phyloP scores from a whole-genome alignment of 2,329 filamentous ascomycete species.

The Alternaria solani region DNA sequence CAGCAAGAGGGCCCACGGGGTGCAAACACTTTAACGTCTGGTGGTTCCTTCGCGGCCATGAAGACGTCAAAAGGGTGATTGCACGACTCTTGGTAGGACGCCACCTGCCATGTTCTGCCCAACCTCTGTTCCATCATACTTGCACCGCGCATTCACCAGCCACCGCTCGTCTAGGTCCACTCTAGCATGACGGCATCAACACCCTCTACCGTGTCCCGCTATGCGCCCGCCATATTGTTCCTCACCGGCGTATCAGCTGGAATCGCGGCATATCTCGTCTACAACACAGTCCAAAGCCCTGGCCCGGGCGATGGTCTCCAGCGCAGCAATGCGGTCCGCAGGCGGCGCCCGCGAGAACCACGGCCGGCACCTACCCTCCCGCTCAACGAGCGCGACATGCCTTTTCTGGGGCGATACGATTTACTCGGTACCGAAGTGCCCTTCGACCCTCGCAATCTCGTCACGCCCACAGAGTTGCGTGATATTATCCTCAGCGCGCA shows the following conservation, averaged over 20 bases:
- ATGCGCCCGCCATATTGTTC: conserved; percentile 61
- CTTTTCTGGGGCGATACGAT: conserved; percentile 36
- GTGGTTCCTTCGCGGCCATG: conserved; percentile 10
- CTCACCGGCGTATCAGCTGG: conserved; percentile 65
- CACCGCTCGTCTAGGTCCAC: neutral
- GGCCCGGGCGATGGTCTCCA: conserved; percentile 56
- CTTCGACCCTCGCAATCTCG: conserved; percentile 35
- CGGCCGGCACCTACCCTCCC: conserved; percentile 23
- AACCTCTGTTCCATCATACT: conserved; percentile 5
- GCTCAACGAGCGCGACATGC: conserved; percentile 30
- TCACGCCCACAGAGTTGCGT: conserved; percentile 31
- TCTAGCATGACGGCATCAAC: conserved; percentile 42
- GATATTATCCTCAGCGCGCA: conserved; percentile 27
- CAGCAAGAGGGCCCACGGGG: conserved; percentile 1
- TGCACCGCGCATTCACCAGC: neutral
- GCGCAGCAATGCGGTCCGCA: conserved; percentile 73
- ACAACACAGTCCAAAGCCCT: conserved; percentile 50
- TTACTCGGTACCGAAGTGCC: conserved; percentile 34
- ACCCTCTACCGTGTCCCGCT: conserved; percentile 48
- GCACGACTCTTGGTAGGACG: conserved; percentile 19
- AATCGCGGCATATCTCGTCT: conserved; percentile 68
- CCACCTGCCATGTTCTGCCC: conserved; percentile 9
- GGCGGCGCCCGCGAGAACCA: conserved; percentile 44
- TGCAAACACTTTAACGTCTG: conserved; percentile 5
- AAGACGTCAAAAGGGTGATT: conserved; percentile 24